A percentile compares a stretch with the other conserved stretches of the same genome.
These are phyloP conservation scores for Neofusicoccum kwambonambiense DNA, from an alignment of 2,329 filamentous ascomycete species.

Conservation along the genomic window DNA sequence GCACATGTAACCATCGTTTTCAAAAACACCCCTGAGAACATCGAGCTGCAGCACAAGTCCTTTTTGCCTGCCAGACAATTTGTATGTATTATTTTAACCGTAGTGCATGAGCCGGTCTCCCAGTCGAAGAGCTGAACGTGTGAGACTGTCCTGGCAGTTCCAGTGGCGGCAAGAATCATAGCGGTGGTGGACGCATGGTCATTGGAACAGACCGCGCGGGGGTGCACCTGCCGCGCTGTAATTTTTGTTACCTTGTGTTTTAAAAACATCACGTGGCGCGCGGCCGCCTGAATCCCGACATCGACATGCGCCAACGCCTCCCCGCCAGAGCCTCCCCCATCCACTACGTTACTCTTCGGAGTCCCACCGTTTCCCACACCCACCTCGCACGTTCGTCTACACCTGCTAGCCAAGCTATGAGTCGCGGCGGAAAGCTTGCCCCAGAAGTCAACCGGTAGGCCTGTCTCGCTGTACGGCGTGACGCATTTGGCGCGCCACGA, in stretches of 20 bases:
- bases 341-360: constrained; percentile 18
- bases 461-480: constrained; percentile 21
- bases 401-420: constrained; percentile 69
- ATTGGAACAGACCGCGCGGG: too few species aligned
- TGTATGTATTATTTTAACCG: too few species aligned
- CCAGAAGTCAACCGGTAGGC: constrained; percentile 97
- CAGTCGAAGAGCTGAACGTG: too few species aligned
- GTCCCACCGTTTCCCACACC: constrained; percentile 18
- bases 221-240: too few species aligned
- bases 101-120: too few species aligned
- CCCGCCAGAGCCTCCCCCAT: constrained; percentile 12
- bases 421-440: constrained; percentile 93
- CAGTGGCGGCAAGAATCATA: too few species aligned
- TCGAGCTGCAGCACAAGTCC: too few species aligned
- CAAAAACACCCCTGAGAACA: background rate
- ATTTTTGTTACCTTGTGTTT: background rate
- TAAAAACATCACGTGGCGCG: background rate
- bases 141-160: too few species aligned
- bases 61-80: too few species aligned
- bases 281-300: background rate
- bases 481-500: constrained; percentile 17
- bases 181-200: too few species aligned
- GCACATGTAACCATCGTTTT: background rate
- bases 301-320: constrained; percentile 15
- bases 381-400: constrained; percentile 20